phyloP scores from a whole-genome alignment of 1,284 basidiomycete species.

The Blastosporella zonata region DNA sequence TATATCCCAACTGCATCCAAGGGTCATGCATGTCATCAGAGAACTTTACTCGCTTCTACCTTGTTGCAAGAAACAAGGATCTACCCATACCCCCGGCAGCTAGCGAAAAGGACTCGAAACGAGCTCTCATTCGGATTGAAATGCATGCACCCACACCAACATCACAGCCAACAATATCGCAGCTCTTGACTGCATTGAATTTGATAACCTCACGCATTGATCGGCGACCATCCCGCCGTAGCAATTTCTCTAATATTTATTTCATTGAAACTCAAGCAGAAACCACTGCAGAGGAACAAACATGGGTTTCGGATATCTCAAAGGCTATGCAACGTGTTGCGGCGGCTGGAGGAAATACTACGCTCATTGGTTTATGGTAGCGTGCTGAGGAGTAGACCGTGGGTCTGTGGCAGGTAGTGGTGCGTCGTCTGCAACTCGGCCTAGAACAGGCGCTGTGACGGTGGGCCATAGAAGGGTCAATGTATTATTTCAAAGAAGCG shows the following conservation, averaged over 20 bases:
- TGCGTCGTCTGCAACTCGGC: too few relatives aligned
- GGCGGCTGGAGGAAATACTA: constrained; percentile 33
- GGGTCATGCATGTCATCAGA: constrained; percentile 6
- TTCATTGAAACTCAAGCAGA: constrained; percentile 46
- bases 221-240: constrained; percentile 51
- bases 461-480: background rate
- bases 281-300: constrained; percentile 6
- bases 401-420: too few relatives aligned
- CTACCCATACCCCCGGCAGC: constrained; percentile 3
- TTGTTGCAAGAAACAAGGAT: constrained; percentile 13
- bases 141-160: constrained; percentile 9
- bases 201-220: constrained; percentile 50
- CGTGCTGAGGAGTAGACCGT: background rate
- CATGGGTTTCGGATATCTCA: constrained; percentile 31
- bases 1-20: constrained; percentile 3
- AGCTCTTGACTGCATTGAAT: constrained; percentile 27
- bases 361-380: constrained; percentile 46
- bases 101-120: background rate
- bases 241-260: constrained; percentile 56
- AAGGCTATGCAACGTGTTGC: constrained; percentile 33
- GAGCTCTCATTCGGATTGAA: constrained; percentile 22
- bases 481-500: background rate
- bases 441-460: background rate
- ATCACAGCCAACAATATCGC: constrained; percentile 20
- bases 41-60: constrained; percentile 24